phyloP scores from a whole-genome alignment of 257 asterid genomes.

The Nicotiana knightiana region DNA sequence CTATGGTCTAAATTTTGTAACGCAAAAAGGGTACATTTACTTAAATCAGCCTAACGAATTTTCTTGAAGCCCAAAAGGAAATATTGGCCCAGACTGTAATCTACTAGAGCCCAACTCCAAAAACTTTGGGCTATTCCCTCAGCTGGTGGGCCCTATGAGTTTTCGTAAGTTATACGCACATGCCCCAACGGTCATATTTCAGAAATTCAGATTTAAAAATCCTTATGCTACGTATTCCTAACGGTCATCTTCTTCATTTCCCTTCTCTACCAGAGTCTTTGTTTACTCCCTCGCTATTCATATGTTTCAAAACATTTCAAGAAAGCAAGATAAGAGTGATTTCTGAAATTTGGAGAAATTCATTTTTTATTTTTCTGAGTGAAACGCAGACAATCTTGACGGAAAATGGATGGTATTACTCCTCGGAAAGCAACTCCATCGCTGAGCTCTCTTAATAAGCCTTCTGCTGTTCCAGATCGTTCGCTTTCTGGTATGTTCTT shows the following conservation, averaged over 20 bases:
- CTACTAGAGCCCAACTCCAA: not conserved
- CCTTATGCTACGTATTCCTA: not conserved
- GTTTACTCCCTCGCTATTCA: not conserved
- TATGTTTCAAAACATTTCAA: not conserved
- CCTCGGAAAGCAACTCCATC: slow-evolving; percentile 8
- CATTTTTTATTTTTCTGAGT: too few relatives aligned
- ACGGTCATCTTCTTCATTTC: slow-evolving; percentile 1
- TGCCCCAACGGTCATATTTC: not conserved
- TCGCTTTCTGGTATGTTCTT: slow-evolving; percentile 39
- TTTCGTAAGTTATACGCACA: not conserved
- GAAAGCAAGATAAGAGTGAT: not conserved
- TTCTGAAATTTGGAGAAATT: not conserved
- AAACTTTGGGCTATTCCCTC: not conserved
- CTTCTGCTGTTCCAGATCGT: slow-evolving; percentile 26
- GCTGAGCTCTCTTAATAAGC: slow-evolving; percentile 20
- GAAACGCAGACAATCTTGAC: not conserved
- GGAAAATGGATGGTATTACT: too few relatives aligned
- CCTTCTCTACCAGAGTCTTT: not conserved
- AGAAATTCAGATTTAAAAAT: not conserved
- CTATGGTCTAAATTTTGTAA: too few relatives aligned
- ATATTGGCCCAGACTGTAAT: not conserved
- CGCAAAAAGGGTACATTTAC: too few relatives aligned
- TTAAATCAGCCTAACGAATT: too few relatives aligned
- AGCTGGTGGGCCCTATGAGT: not conserved
- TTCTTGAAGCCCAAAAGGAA: not conserved